Conservation (phyloP, 805 yeast genomes). For the Myxozyma monticola region DNA sequence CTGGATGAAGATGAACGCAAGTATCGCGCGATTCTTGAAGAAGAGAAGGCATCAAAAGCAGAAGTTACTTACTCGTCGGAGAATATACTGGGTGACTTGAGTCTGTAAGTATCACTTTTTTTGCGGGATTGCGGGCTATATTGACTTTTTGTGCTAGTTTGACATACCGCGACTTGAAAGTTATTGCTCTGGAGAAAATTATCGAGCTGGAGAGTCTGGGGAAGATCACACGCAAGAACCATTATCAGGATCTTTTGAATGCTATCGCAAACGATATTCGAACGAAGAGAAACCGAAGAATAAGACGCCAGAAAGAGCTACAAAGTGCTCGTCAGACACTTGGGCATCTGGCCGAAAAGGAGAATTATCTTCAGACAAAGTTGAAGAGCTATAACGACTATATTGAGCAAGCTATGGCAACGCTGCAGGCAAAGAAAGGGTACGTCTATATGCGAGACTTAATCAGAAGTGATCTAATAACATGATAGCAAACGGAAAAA, state of each 20-base stretch:
- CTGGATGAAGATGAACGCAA: slow-evolving; percentile 65
- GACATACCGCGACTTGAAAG: slow-evolving; percentile 75
- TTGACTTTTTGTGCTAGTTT: not conserved
- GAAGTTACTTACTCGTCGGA: slow-evolving; percentile 31
- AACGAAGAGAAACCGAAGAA: slow-evolving; percentile 53
- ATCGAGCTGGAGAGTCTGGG: slow-evolving; percentile 73
- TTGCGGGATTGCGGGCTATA: not conserved
- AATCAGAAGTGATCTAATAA: slow-evolving; percentile 14
- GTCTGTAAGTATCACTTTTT: not conserved
- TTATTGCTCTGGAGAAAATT: slow-evolving; percentile 68
- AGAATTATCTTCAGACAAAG: slow-evolving; percentile 45
- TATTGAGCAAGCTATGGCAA: slow-evolving; percentile 52
- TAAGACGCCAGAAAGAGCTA: slow-evolving; percentile 50
- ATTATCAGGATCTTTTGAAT: slow-evolving; percentile 76
- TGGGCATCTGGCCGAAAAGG: slow-evolving; percentile 48
- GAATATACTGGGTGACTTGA: slow-evolving; percentile 19
- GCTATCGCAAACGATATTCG: slow-evolving; percentile 80
- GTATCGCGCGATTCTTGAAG: slow-evolving; percentile 55
- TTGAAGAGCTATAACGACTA: slow-evolving; percentile 48
- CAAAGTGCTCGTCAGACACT: slow-evolving; percentile 48
- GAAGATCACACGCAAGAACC: slow-evolving; percentile 61
- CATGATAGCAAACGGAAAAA: slow-evolving; percentile 31
- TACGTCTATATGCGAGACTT: slow-evolving; percentile 31
- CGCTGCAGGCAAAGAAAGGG: slow-evolving; percentile 47
- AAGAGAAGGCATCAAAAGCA: slow-evolving; percentile 43